Evolutionary conservation across 2,329 filamentous ascomycete genomes (phyloP).

Genomic region (Chaetoscypha palmicola): DNA sequence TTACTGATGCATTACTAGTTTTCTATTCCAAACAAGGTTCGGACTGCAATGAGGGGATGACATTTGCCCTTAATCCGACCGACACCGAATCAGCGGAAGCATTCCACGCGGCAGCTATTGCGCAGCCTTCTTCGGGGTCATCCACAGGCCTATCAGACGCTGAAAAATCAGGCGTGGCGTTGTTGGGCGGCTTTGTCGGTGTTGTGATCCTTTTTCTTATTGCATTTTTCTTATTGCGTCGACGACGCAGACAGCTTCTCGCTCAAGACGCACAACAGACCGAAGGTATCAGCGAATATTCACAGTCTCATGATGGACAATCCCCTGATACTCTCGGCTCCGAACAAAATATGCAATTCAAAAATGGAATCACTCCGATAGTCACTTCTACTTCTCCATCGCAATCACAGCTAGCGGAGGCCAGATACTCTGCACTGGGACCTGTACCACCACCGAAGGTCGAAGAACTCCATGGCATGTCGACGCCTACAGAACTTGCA

Average conservation of each 20-base stretch:
- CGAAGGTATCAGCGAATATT: not conserved
- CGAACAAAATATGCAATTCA: not conserved
- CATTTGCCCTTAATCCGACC: constrained; percentile 14
- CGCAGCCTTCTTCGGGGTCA: not conserved
- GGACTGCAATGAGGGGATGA: constrained; percentile 15
- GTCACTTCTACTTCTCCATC: not conserved
- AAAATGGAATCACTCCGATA: not conserved
- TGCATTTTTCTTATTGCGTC: constrained; percentile 6
- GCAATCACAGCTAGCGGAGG: not conserved
- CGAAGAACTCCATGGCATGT: constrained; percentile 1
- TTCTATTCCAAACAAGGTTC: constrained; percentile 14
- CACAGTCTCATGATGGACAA: not conserved
- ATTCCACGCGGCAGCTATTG: constrained; percentile 8
- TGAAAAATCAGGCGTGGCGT: constrained; percentile 8
- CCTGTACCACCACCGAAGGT: constrained; percentile 3
- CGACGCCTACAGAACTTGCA: constrained; percentile 3
- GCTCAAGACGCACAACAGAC: not conserved
- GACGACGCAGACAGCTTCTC: constrained; percentile 2
- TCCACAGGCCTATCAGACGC: constrained; percentile 1
- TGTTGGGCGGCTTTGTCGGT: constrained; percentile 6
- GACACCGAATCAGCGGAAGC: constrained; percentile 5
- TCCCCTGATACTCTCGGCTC: not conserved
- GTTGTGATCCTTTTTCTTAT: constrained; percentile 5
- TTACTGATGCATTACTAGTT: constrained; percentile 6
- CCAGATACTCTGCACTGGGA: not conserved